phyloP scores from a whole-genome alignment of 2,329 filamentous ascomycete genomes.

The Trichoderma lentiforme region DNA sequence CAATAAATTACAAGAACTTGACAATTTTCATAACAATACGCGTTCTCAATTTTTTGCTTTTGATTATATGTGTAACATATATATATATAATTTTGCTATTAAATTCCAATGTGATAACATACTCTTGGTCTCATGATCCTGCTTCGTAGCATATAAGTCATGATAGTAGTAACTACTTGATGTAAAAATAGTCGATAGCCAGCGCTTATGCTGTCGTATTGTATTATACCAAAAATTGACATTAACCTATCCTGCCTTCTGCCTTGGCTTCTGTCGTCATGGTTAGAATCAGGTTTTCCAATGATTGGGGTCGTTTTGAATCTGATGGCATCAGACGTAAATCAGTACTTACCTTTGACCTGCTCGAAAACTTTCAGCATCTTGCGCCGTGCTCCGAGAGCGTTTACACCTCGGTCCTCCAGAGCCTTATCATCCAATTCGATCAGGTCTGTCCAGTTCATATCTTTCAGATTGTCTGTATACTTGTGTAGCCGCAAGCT shows the following conservation, averaged over 20 bases:
- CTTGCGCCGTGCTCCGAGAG: constrained; percentile 89
- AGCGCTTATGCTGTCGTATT: not conserved
- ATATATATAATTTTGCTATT: not conserved
- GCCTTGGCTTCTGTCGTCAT: constrained; percentile 60
- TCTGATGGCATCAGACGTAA: not conserved
- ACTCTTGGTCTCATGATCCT: constrained; percentile 5
- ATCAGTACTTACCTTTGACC: constrained; percentile 63
- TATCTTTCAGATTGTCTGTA: constrained; percentile 94
- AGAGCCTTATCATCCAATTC: constrained; percentile 90
- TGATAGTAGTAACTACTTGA: not conserved
- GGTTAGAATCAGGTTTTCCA: constrained; percentile 21
- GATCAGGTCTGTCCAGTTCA: constrained; percentile 92
- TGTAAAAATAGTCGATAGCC: not conserved
- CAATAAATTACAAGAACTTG: not conserved
- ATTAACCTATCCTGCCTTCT: constrained; percentile 63
- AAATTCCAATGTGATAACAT: not conserved
- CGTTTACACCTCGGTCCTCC: constrained; percentile 90
- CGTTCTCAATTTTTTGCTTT: not conserved
- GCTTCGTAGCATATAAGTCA: constrained; percentile 4
- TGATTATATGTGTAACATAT: not conserved
- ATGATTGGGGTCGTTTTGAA: not conserved
- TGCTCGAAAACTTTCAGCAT: constrained; percentile 99
- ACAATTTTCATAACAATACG: no score
- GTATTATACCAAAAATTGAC: not conserved
- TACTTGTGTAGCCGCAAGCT: constrained; percentile 97